phyloP scores from a whole-genome alignment of 179 eudicot species.

The Spergularia azorica region DNA sequence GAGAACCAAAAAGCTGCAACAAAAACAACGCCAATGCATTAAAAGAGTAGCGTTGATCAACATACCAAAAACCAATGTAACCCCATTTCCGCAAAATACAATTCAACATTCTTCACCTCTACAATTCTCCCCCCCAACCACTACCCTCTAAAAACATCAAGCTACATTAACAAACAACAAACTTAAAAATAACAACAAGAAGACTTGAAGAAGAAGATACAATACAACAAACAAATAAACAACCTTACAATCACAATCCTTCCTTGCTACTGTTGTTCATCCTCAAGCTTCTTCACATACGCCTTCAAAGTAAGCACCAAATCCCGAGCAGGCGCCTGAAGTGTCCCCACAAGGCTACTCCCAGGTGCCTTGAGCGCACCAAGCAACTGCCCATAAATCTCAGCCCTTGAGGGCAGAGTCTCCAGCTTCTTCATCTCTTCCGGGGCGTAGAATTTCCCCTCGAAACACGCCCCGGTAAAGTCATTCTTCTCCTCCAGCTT shows the following conservation, averaged over 20 bases:
- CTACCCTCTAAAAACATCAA: conserved; percentile 3
- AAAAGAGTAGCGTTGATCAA: no score
- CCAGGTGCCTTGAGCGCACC: conserved; percentile 74
- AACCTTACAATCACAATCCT: neutral
- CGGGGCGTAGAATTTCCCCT: conserved; percentile 79
- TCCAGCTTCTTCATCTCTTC: conserved; percentile 67
- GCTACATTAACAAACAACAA: neutral
- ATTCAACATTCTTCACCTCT: conserved; percentile 10
- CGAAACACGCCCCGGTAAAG: conserved; percentile 80
- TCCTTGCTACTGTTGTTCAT: conserved; percentile 34
- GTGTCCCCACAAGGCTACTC: conserved; percentile 58
- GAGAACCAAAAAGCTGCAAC: no score
- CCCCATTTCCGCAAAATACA: no score
- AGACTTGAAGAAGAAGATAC: conserved; percentile 13
- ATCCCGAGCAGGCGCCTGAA: conserved; percentile 85
- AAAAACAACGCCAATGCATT: no score
- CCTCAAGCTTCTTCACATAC: conserved; percentile 80
- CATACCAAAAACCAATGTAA: no score
- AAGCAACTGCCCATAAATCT: conserved; percentile 64
- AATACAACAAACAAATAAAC: neutral
- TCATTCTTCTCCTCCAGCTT: conserved; percentile 83
- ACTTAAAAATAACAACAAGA: neutral
- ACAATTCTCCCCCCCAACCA: conserved; percentile 6
- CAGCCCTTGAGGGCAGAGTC: conserved; percentile 72
- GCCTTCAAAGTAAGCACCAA: conserved; percentile 74